Evolutionary conservation across 2,329 filamentous ascomycete genomes (phyloP), one percentile per base, ranked within the genome.

Genomic region (Calonectria pteridis): DNA sequence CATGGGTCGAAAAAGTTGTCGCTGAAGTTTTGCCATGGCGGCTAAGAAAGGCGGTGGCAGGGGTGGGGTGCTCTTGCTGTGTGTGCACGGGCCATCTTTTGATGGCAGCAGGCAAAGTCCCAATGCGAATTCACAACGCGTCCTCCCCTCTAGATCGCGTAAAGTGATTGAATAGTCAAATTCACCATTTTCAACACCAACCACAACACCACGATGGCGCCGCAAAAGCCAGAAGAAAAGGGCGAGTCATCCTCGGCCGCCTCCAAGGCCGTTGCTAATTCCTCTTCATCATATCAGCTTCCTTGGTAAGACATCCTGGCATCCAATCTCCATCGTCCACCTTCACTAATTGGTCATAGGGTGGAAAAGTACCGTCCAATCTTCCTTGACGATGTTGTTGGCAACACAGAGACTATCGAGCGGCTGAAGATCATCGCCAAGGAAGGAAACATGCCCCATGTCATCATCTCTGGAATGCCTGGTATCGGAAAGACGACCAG

Each of bases 391-490:
- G 96, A 99, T 86, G 93, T 99, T 67, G 97, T 99, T 69, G 97
- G 97, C 82, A 99, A 99, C 85, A 98, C 95, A 26, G 97, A 99
- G 84, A 99, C 97, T 1, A 95, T 99, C 80, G 96, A 98, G 85
- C 94, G 97, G 69, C 88, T 99, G 80, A 98, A 98, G 84, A 98
- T 99, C 81, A 98, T 99, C 80, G 96, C 97, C 59, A 97, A 96
- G 85, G 97, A 98, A 87, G 97, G 97, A 80, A 99, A 99, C 86
- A 98, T 99, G 96, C 97, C 97, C 3, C 97, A 99, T 86, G 92
- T 99, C 82, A 98, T 99, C 85, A 98, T 99, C 81, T 98, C 95
- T n/a, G 97, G 97, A 73, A 98, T 98, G 95, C 97, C 97, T 26
- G 97, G 97, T 82, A 99, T 98, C 82, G 97, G 97, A 85, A 99